Base-by-base conservation (phyloP, 495 filamentous ascomycete species). In the Hypoxylon subgilvum region DNA sequence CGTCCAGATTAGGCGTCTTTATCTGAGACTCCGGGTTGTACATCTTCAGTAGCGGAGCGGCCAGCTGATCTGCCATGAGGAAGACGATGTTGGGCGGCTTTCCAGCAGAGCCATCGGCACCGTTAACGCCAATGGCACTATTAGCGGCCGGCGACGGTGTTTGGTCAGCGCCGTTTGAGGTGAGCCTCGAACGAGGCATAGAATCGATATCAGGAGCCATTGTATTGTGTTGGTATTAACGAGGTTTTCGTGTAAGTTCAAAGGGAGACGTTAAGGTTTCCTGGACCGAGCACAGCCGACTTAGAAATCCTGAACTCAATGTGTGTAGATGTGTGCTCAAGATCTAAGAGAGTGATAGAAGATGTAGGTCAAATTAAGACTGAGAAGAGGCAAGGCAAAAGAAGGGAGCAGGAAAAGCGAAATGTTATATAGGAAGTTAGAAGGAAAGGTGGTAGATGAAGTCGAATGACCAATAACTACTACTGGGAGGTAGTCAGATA, bases 41-140 rank as follows among this genome's bases (percentile, higher is more conserved):
- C 66, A 93, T 88, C 73, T 87, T 89, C 47, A 96, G 82, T 53
- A 89, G 78, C 9, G 90, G 91, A 19, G 91, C 90, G 16, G 91
- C 86, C 72, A 96, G 85, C 76, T 96, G 91, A 74, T 96, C 91
- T 36, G 91, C 91, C 88, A 96, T 93, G 72, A 96, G 90, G 74
- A 89, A 90, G 42, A 91, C 80, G 59, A 91, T 88, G 72, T 91
- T 91, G 31, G 87, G 88, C 69, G 79, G 83, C 19, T 64, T 71
- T 8, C 35, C 9, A 13, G 50, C 36, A 41, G 53, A 35, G 27
- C 49, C 44, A 13, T 42, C 31, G 28, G 39, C 23, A 12, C 50
- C 48, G 14, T 50, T 40, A n/a, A 21, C 18, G 12, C 31, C 23
- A 55, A 69, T 74, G 40, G 66, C 69, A 48, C 34, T 14, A 9